These are phyloP conservation scores for Dryas integrifolia DNA, from an alignment of 331 rosid species.

Conservation along the genomic window DNA sequence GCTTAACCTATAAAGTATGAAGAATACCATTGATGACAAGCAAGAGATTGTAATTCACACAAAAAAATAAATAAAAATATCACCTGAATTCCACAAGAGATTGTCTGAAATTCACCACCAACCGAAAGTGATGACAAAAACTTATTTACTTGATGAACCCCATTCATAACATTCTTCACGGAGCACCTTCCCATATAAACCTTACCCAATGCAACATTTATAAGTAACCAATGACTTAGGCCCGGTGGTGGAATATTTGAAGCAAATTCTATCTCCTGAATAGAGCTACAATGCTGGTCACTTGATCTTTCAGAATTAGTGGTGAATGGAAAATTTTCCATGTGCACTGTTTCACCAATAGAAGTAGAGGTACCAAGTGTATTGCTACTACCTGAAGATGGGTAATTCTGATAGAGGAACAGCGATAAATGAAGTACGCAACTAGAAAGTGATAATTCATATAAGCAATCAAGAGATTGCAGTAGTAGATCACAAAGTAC, in stretches of 20 bases:
- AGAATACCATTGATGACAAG: neutral
- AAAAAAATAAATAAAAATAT: slow-evolving; percentile 22
- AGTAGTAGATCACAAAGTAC: slow-evolving; percentile 40
- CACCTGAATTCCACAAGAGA: slow-evolving; percentile 74
- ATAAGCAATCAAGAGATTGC: slow-evolving; percentile 51
- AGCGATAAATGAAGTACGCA: slow-evolving; percentile 38
- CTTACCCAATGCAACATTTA: slow-evolving; percentile 46
- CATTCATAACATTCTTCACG: slow-evolving; percentile 51
- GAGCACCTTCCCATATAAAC: slow-evolving; percentile 62
- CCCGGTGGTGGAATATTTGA: slow-evolving; percentile 30
- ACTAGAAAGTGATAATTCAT: slow-evolving; percentile 64
- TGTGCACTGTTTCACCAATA: slow-evolving; percentile 36
- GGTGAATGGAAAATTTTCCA: slow-evolving; percentile 36
- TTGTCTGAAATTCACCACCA: slow-evolving; percentile 55
- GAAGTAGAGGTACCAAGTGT: slow-evolving; percentile 31
- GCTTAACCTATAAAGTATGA: neutral
- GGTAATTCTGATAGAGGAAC: slow-evolving; percentile 33
- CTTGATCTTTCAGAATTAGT: slow-evolving; percentile 37
- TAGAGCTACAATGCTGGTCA: slow-evolving; percentile 30
- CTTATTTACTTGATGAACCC: slow-evolving; percentile 51
- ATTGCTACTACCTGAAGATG: slow-evolving; percentile 40
- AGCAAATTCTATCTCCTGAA: slow-evolving; percentile 38
- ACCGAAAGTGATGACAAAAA: slow-evolving; percentile 52
- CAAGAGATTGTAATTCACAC: neutral
- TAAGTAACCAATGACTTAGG: slow-evolving; percentile 49